Evolutionary conservation across 805 yeast species (phyloP), one percentile per base, ranked within the genome.

Genomic region (Tetrapisispora pingtungensis): DNA sequence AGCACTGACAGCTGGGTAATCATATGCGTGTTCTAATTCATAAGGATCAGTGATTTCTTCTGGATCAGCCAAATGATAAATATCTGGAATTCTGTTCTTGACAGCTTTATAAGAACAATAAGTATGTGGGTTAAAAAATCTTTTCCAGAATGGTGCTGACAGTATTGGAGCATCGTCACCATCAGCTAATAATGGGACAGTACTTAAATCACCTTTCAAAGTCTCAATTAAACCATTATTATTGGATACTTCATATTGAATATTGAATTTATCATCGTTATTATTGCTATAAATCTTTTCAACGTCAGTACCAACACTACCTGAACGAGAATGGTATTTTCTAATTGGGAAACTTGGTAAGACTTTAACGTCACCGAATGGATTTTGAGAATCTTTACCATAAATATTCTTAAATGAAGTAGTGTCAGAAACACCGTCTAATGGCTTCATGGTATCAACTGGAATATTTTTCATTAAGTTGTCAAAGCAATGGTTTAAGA

Each of bases 1-100:
- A 0, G 81, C 81, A 24, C 77, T 67, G 15, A 81, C 79, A 7
- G 81, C 84, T 2, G 97, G 97, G 57, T 73, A 75, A 56, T 78
- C 77, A 64, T 81, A 90, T 0, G 95, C 93, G 49, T 75, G 78
- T 41, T 74, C 70, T 19, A 49, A 44, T 18, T 59, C 67, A 14
- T 63, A 71, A 4, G 64, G 69, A 2, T 68, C 63, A 24, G 53
- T 55, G 4, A 48, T 46, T 22, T 67, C 71, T n/a, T 72, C 69
- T 18, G 74, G 75, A 32, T 66, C 68, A 10, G 68, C 65, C 46
- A 72, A 74, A 50, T 72, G 68, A 60, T 72, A 82, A 10, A 75
- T 73, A 39, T 76, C 81, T 1, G 94, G 93, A 8, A 77, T 50
- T 46, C 71, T 69, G 1, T 61, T 56, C 70, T 74, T 65, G 49